Evolutionary conservation across 208 protist genomes (phyloP).

Genomic region (Tetramitus jugosus): DNA sequence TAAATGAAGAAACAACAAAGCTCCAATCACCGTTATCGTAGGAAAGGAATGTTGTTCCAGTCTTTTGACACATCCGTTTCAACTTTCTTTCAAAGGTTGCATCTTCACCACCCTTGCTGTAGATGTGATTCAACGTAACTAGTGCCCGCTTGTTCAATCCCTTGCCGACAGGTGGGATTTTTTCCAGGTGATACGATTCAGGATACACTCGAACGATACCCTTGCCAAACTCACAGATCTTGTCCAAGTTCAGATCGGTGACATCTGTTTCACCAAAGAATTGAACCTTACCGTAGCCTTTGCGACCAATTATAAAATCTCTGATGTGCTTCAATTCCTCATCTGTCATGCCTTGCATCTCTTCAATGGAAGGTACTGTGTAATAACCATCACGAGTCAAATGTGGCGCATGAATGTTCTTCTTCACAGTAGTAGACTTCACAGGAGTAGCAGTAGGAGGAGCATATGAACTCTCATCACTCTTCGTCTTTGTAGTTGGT

Average conservation of each 20-base stretch:
- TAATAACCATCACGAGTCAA: not conserved
- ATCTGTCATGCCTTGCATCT: not conserved
- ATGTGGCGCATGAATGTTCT: no score
- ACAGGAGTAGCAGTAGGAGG: not conserved
- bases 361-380: not conserved
- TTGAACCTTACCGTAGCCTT: not conserved
- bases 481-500: not conserved
- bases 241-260: constrained; percentile 2
- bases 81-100: constrained; percentile 12
- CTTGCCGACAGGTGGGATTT: not conserved
- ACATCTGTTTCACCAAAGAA: constrained; percentile 1
- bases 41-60: not conserved
- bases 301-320: not conserved
- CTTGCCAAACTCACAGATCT: not conserved
- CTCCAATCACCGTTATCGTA: not conserved
- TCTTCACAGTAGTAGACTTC: no score
- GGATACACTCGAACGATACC: not conserved
- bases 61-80: not conserved
- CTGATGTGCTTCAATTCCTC: not conserved
- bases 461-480: not conserved
- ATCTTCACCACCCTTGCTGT: not conserved
- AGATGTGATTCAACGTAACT: not conserved
- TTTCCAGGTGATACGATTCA: not conserved
- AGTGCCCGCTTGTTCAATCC: not conserved
- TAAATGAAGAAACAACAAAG: no score